These are phyloP conservation scores for Dactylellina haptotyla DNA, from an alignment of 2,329 filamentous ascomycete species.

Conservation along the genomic window DNA sequence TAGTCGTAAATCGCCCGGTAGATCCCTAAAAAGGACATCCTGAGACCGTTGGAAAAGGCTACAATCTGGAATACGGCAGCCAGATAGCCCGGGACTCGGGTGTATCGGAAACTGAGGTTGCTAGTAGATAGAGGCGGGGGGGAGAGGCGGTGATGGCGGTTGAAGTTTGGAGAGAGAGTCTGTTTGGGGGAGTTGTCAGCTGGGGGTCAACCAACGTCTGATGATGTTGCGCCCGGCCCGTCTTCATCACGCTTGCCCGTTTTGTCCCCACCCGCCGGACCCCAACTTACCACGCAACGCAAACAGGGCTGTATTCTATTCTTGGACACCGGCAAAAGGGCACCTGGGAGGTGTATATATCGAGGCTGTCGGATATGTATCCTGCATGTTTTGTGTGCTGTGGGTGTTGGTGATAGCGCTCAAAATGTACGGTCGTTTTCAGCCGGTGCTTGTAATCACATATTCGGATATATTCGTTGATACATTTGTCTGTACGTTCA, in stretches of 20 bases:
- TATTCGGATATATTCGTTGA: too few species aligned
- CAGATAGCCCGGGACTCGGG: constrained; percentile 19
- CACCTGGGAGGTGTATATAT: too few species aligned
- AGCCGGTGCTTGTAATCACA: too few species aligned
- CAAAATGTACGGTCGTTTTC: too few species aligned
- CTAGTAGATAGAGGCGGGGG: constrained; percentile 15
- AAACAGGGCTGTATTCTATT: too few species aligned
- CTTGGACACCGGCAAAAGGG: too few species aligned
- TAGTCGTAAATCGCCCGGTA: constrained; percentile 95
- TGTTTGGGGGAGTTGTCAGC: constrained; percentile 32
- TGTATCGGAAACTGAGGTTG: constrained; percentile 20
- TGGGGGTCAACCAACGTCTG: constrained; percentile 34
- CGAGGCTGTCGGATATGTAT: too few species aligned
- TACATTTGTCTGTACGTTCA: too few species aligned
- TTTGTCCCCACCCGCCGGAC: constrained; percentile 19
- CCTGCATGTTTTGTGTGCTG: too few species aligned
- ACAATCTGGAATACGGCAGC: constrained; percentile 12
- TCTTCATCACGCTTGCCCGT: constrained; percentile 44
- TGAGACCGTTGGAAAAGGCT: constrained; percentile 22
- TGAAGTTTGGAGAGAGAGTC: background rate
- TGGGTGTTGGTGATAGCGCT: too few species aligned
- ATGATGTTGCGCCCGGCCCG: constrained; percentile 24
- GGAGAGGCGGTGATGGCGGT: background rate
- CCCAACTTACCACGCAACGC: constrained; percentile 38
- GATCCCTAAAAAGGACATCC: constrained; percentile 77